Evolutionary conservation across 177 flowering plant species (phyloP).

Genomic region (Telopea speciosissima): DNA sequence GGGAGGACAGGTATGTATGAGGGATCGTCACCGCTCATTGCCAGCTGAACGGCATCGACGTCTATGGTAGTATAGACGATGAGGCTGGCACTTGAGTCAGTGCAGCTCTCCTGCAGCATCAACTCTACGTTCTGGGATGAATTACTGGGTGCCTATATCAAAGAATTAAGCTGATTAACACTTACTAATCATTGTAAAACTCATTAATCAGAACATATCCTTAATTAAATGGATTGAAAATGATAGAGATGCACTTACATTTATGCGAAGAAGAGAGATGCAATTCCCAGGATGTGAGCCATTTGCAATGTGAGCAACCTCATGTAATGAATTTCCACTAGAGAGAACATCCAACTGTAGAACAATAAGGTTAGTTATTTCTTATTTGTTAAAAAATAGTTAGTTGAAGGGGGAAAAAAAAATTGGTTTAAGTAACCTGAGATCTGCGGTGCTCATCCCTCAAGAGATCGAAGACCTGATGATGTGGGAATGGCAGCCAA

Average conservation of each 20-base stretch:
- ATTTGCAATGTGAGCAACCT: constrained; percentile 94
- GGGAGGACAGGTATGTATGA: constrained; percentile 90
- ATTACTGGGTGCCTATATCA: constrained; percentile 73
- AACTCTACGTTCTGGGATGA: constrained; percentile 86
- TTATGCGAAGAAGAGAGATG: constrained; percentile 84
- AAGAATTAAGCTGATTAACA: no score
- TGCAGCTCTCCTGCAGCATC: constrained; percentile 92
- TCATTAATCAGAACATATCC: no score
- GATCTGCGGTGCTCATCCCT: constrained; percentile 68
- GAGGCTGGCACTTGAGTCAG: constrained; percentile 68
- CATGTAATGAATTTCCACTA: constrained; percentile 72
- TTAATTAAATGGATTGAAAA: no score
- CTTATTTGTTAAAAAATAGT: no score
- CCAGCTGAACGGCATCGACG: constrained; percentile 66
- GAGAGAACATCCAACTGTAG: constrained; percentile 77
- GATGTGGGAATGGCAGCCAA: constrained; percentile 70
- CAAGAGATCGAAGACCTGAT: constrained; percentile 72
- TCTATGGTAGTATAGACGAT: constrained; percentile 81
- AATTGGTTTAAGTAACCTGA: constrained; percentile 51
- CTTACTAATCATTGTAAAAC: no score
- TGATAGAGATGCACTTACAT: constrained; percentile 60
- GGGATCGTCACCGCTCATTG: constrained; percentile 86
- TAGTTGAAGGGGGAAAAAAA: background rate
- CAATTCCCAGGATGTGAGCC: constrained; percentile 94
- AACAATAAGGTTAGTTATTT: background rate